Conservation (phyloP, 1,284 basidiomycete species). For the Marasmius sp. region DNA sequence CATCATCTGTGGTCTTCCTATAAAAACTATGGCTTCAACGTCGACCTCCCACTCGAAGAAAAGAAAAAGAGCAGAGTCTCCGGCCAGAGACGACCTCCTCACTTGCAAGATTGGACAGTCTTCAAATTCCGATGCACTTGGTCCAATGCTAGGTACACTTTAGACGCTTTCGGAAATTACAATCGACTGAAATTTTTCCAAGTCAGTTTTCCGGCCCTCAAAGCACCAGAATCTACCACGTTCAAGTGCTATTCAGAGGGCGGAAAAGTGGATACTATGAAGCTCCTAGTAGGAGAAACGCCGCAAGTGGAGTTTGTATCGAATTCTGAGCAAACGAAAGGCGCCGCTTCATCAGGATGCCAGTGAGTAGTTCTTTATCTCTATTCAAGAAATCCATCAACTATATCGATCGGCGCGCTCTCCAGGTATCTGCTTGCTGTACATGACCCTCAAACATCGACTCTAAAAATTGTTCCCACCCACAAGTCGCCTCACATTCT, state of each 20-base stretch:
- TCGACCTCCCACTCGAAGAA: conserved; percentile 49
- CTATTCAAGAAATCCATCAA: conserved; percentile 10
- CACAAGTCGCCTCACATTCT: conserved; percentile 69
- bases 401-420: not conserved
- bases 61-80: conserved; percentile 52
- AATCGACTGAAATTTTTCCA: conserved; percentile 16
- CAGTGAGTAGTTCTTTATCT: conserved; percentile 43
- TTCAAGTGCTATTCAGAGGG: conserved; percentile 63
- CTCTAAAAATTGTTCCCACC: conserved; percentile 66
- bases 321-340: conserved; percentile 65
- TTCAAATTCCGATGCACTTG: conserved; percentile 46
- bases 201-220: conserved; percentile 78
- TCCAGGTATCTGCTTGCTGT: conserved; percentile 66
- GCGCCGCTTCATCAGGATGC: conserved; percentile 54
- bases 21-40: conserved; percentile 24
- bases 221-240: conserved; percentile 57
- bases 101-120: conserved; percentile 46
- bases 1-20: not conserved
- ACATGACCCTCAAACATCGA: conserved; percentile 71
- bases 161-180: conserved; percentile 22
- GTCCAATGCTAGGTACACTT: conserved; percentile 68
- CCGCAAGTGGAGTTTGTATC: conserved; percentile 57
- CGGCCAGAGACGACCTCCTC: conserved; percentile 34
- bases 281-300: conserved; percentile 47
- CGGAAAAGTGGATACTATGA: conserved; percentile 32